Evolutionary conservation across 2,329 filamentous ascomycete species (phyloP).

Genomic region (Aspergillus novofumigatus): DNA sequence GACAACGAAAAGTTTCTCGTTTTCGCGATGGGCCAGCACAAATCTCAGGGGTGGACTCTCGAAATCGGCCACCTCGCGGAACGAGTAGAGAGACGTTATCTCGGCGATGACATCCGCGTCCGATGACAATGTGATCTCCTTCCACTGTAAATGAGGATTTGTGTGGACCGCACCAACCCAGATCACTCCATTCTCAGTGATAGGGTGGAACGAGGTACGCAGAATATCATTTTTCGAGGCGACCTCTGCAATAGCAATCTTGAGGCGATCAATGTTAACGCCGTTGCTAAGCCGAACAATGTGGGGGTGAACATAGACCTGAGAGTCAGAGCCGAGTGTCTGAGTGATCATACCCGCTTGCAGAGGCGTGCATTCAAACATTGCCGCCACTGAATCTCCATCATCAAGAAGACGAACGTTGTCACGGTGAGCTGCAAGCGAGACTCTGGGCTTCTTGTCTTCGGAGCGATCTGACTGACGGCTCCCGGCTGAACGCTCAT

Average conservation of each 20-base stretch:
- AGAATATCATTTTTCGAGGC: conserved; percentile 57
- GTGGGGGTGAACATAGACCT: conserved; percentile 73
- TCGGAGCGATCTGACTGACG: background rate
- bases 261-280: conserved; percentile 48
- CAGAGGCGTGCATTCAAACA: conserved; percentile 63
- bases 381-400: conserved; percentile 18
- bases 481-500: conserved; percentile 2
- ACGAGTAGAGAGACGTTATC: conserved; percentile 9
- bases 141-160: conserved; percentile 15
- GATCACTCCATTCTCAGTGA: conserved; percentile 14
- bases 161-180: conserved; percentile 29
- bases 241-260: conserved; percentile 53
- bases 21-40: conserved; percentile 28
- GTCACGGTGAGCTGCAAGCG: conserved; percentile 9
- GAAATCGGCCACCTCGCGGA: conserved; percentile 18
- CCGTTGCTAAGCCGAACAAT: conserved; percentile 48
- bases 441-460: background rate
- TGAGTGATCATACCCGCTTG: conserved; percentile 80
- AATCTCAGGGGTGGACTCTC: conserved; percentile 29
- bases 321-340: conserved; percentile 50
- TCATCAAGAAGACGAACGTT: conserved; percentile 14
- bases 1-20: conserved; percentile 46
- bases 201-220: conserved; percentile 51
- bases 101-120: conserved; percentile 10
- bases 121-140: conserved; percentile 16